phyloP scores from a whole-genome alignment of 1,284 basidiomycete genomes.

The Apiotrichum porosum region DNA sequence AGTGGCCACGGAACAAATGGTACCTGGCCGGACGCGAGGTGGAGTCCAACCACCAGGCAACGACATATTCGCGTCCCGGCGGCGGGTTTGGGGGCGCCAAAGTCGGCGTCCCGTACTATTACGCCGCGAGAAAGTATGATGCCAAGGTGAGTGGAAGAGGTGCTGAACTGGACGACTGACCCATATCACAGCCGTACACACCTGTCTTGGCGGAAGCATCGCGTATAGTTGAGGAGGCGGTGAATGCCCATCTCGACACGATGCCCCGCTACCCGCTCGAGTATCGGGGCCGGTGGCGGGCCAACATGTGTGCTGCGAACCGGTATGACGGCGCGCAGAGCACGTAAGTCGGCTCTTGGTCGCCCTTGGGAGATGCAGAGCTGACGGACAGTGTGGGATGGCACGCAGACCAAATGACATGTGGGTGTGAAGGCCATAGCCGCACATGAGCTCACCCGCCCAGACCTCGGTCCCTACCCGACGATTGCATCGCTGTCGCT shows the following conservation, averaged over 20 bases:
- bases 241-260: conserved; percentile 66
- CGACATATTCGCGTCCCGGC: conserved; percentile 59
- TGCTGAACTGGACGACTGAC: conserved; percentile 10
- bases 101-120: conserved; percentile 24
- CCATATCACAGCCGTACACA: conserved; percentile 55
- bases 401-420: conserved; percentile 63
- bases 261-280: conserved; percentile 65
- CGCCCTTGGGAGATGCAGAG: neutral
- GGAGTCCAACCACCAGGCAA: conserved; percentile 66
- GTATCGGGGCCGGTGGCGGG: conserved; percentile 71
- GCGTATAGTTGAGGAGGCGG: conserved; percentile 64
- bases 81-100: conserved; percentile 27
- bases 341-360: conserved; percentile 28
- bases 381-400: conserved; percentile 61
- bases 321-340: conserved; percentile 79
- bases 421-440: conserved; percentile 23
- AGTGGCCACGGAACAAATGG: conserved; percentile 38
- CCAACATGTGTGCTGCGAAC: conserved; percentile 87
- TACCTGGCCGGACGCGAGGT: conserved; percentile 43
- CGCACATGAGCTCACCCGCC: conserved; percentile 9
- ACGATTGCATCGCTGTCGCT: conserved; percentile 90
- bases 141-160: conserved; percentile 7
- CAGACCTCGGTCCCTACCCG: conserved; percentile 78
- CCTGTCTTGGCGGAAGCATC: conserved; percentile 73
- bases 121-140: conserved; percentile 23